Percentiles rank a stretch among this genome's conserved stretches.
phyloP scores from a whole-genome alignment of 2,329 filamentous ascomycete genomes.

The Penicillium rolfsii region DNA sequence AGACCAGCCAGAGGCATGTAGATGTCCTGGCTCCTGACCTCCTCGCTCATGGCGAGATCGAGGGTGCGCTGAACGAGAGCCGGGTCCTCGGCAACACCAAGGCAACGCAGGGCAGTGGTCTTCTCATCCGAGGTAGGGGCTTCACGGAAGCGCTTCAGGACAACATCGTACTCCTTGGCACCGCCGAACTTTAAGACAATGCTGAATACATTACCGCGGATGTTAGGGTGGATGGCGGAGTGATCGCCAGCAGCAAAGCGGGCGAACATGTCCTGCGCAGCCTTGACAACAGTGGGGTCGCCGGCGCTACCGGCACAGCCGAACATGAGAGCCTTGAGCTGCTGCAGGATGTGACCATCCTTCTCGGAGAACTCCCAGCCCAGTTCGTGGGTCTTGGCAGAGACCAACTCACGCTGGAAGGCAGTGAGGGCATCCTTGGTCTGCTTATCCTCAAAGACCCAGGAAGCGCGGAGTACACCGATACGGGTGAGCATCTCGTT shows the following conservation, averaged over 20 bases:
- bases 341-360: slow-evolving; percentile 87
- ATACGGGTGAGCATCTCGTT: slow-evolving; percentile 84
- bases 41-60: slow-evolving; percentile 71
- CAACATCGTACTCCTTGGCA: slow-evolving; percentile 78
- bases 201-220: slow-evolving; percentile 82
- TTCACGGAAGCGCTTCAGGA: slow-evolving; percentile 74
- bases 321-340: slow-evolving; percentile 93
- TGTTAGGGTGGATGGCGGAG: slow-evolving; percentile 85
- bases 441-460: slow-evolving; percentile 81
- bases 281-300: slow-evolving; percentile 75
- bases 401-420: slow-evolving; percentile 79
- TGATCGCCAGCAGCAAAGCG: slow-evolving; percentile 80
- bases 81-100: slow-evolving; percentile 77
- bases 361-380: slow-evolving; percentile 85
- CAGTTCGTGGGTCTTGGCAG: slow-evolving; percentile 78
- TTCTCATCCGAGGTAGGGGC: slow-evolving; percentile 83
- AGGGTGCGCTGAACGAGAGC: slow-evolving; percentile 82
- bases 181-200: slow-evolving; percentile 84
- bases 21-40: slow-evolving; percentile 92
- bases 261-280: slow-evolving; percentile 86
- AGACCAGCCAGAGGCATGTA: slow-evolving; percentile 85
- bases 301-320: slow-evolving; percentile 78
- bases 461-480: slow-evolving; percentile 76
- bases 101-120: slow-evolving; percentile 81
- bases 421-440: slow-evolving; percentile 73